phyloP scores from a whole-genome alignment of 1,139 yeast genomes.

The Lodderomyces jiufengensis region DNA sequence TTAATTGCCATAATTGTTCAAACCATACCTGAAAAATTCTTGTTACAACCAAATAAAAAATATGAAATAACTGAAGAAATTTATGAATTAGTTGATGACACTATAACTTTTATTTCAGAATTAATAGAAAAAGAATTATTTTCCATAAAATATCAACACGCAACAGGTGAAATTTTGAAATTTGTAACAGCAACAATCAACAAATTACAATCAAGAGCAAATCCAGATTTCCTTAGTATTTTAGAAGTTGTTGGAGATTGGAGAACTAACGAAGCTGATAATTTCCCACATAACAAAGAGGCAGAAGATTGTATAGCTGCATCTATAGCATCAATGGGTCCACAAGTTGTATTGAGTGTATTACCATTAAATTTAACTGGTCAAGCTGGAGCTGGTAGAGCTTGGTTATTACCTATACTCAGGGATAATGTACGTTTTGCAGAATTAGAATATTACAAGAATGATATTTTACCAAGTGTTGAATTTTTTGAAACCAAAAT shows the following conservation, averaged over 20 bases:
- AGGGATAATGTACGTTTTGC: conserved; percentile 83
- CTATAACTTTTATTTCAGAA: conserved; percentile 46
- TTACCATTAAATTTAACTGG: conserved; percentile 72
- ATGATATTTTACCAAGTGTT: conserved; percentile 64
- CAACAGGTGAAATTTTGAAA: conserved; percentile 73
- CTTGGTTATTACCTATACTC: conserved; percentile 91
- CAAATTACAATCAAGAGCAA: conserved; percentile 62
- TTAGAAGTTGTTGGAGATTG: conserved; percentile 78
- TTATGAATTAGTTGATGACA: conserved; percentile 56
- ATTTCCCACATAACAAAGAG: conserved; percentile 69
- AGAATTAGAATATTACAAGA: conserved; percentile 58
- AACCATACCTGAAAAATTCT: conserved; percentile 56
- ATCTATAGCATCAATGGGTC: conserved; percentile 79
- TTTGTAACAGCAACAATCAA: conserved; percentile 61
- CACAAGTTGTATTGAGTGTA: conserved; percentile 68
- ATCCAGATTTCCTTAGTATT: conserved; percentile 68
- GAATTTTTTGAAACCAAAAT: conserved; percentile 54
- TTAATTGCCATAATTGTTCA: conserved; percentile 70
- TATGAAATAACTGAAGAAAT: conserved; percentile 39
- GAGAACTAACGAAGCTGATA: conserved; percentile 72
- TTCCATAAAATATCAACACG: conserved; percentile 70
- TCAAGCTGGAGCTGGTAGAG: conserved; percentile 62
- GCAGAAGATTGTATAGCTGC: conserved; percentile 80
- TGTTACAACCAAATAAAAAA: conserved; percentile 49
- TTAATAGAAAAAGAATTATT: conserved; percentile 56